Base-by-base conservation (phyloP, 164 flowering plant genomes). In the Chloranthus sessilifolius region DNA sequence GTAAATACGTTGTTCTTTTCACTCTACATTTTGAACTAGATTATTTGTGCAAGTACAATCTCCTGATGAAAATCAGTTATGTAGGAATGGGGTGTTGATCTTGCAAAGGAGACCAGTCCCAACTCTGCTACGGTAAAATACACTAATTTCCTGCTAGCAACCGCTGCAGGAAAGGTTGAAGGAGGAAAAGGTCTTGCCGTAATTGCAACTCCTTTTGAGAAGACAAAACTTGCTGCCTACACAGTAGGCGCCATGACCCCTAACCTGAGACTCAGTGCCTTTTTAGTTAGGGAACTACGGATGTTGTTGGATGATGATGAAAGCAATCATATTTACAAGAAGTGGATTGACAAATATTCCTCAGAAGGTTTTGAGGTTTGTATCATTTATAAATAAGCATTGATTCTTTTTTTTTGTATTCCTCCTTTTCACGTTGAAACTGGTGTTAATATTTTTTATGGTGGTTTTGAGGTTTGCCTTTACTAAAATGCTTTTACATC, bases 201-300 rank as follows among this genome's bases (percentile, higher is more conserved):
- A 71, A 88, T 86, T 63, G 87, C 83, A 14, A 92, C 96, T 48
- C 99, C 99, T 28, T 92, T 92, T 75, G 96, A 92, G 54, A 88
- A 75, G 67, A 88, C 99, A 12, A 92, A 86, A 71, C 60, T 88
- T 65, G 95, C 99, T 21, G 95, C 99, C 43, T 92, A 92, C 50
- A 81, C 95, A 33, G 61, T 92, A 22, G 91, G 95, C 64, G 94
- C 98, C 43, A 76, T 88, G 87, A 71, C 88, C 37, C 98, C 98
- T 30, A 83, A 94, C 72, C 79, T 83, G 94, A 83, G 80, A 62
- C 72, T 91, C n/a, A 83, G 83, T 73, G 90, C 95, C 24, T 83
- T 60, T 64, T 51, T 91, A 1, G 95, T 88, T 25, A 78, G 74
- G 71, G 88, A 85, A 63, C 64, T 88, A 41, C 59, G 56, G 63